phyloP scores from a whole-genome alignment of 129 eudicot genomes.

The Calendula officinalis region DNA sequence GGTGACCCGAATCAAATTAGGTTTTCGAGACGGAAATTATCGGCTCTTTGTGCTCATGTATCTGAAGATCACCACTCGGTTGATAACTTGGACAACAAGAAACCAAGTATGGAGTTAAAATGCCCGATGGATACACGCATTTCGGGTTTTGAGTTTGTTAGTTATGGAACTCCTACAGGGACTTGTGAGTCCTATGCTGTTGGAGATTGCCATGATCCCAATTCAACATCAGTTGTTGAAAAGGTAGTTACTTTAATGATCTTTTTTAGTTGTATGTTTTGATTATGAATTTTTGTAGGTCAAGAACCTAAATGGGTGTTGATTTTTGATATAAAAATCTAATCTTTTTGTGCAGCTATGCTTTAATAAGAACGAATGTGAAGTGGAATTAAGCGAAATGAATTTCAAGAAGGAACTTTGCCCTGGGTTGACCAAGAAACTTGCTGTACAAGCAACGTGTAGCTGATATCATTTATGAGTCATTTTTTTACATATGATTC shows the following conservation, averaged over 20 bases:
- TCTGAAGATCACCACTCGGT: conserved; percentile 77
- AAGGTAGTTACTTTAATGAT: conserved; percentile 40
- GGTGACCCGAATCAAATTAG: conserved; percentile 90
- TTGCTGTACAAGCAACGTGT: conserved; percentile 71
- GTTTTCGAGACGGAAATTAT: conserved; percentile 60
- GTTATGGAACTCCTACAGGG: conserved; percentile 81
- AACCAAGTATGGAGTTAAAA: conserved; percentile 42
- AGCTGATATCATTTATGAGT: conserved; percentile 37
- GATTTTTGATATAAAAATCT: not conserved
- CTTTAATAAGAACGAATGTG: conserved; percentile 51
- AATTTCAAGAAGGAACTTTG: conserved; percentile 54
- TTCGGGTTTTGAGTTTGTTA: conserved; percentile 67
- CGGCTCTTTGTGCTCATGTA: conserved; percentile 53
- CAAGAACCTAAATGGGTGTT: not conserved
- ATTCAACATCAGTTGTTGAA: conserved; percentile 50
- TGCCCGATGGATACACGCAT: conserved; percentile 59
- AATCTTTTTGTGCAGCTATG: conserved; percentile 47
- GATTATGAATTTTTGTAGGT: not conserved
- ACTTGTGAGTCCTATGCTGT: conserved; percentile 57
- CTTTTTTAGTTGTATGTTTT: not conserved
- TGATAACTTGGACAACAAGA: conserved; percentile 28
- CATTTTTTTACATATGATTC: conserved; percentile 7
- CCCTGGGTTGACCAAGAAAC: conserved; percentile 51
- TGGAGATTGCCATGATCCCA: conserved; percentile 87
- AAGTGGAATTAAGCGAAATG: conserved; percentile 41